phyloP scores from a whole-genome alignment of 768 basidiomycete species.

The Cystobasidium onofrii region DNA sequence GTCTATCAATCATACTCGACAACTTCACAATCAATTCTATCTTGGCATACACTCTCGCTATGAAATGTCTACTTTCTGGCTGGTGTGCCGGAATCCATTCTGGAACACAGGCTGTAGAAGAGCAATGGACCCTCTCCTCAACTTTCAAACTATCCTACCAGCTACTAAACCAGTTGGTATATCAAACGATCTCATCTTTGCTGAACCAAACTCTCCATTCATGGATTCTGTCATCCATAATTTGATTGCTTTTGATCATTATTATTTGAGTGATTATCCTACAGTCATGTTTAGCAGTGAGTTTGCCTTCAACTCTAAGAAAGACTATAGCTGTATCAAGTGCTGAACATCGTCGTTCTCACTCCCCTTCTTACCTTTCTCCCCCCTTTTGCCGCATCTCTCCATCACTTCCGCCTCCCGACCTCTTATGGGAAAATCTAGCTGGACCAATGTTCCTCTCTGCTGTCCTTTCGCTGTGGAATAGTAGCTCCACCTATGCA shows the following conservation, averaged over 20 bases:
- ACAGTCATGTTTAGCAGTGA: constrained; percentile 81
- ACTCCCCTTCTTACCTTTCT: not conserved
- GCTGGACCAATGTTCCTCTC: constrained; percentile 97
- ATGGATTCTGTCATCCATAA: constrained; percentile 88
- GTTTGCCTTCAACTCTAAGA: not conserved
- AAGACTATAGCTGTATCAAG: not conserved
- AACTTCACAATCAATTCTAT: no score
- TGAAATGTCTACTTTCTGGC: no score
- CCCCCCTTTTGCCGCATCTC: no score
- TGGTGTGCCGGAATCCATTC: no score
- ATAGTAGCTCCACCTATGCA: not conserved
- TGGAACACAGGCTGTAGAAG: constrained; percentile 11
- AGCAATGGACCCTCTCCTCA: constrained; percentile 26
- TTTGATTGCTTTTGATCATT: constrained; percentile 81
- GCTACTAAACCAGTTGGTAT: constrained; percentile 95
- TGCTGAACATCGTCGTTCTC: not conserved
- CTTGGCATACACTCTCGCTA: no score
- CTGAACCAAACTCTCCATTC: constrained; percentile 75
- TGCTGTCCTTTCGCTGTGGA: constrained; percentile 79
- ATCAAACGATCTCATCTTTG: constrained; percentile 93
- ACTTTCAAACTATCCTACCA: constrained; percentile 57
- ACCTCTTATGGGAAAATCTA: no score
- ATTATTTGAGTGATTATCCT: constrained; percentile 91
- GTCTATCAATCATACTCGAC: no score
- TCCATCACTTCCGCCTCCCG: no score